phyloP scores from a whole-genome alignment of 2,329 filamentous ascomycete genomes.

The Alternaria alternata region DNA sequence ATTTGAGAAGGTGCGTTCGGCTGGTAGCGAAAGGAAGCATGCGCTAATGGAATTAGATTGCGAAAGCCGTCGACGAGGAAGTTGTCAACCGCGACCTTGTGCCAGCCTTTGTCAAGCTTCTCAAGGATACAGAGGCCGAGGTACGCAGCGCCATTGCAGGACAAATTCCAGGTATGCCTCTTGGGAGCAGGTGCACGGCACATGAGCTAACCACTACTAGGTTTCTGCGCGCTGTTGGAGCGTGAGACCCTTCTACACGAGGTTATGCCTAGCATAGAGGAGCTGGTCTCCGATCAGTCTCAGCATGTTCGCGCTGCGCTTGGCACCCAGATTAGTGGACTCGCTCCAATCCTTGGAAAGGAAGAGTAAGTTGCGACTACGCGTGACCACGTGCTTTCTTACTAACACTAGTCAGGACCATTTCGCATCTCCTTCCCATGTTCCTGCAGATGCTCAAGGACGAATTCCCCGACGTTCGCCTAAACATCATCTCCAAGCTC shows the following conservation, averaged over 20 bases:
- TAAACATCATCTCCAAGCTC: constrained; percentile 99
- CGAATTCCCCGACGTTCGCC: constrained; percentile 95
- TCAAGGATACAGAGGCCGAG: constrained; percentile 98
- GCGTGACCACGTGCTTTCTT: constrained; percentile 34
- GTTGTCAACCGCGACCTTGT: constrained; percentile 93
- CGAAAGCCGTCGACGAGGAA: constrained; percentile 97
- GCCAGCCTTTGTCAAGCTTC: constrained; percentile 93
- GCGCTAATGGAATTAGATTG: constrained; percentile 70
- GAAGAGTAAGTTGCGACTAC: constrained; percentile 75
- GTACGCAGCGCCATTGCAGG: constrained; percentile 96
- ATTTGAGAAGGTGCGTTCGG: constrained; percentile 82
- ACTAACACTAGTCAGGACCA: constrained; percentile 69
- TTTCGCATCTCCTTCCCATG: constrained; percentile 96
- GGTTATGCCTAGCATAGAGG: constrained; percentile 95
- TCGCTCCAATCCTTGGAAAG: constrained; percentile 96
- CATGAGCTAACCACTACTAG: constrained; percentile 56
- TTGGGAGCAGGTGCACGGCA: constrained; percentile 11
- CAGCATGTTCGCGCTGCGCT: constrained; percentile 96
- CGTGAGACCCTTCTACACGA: constrained; percentile 88
- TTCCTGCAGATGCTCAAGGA: constrained; percentile 99
- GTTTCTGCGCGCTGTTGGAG: constrained; percentile 92
- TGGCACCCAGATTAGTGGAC: constrained; percentile 94
- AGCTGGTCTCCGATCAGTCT: constrained; percentile 92
- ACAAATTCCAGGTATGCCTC: constrained; percentile 79
- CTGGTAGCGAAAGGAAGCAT: constrained; percentile 18